Evolutionary conservation across 345 rosid genomes (phyloP), one percentile per base, ranked within the genome.

Genomic region (Eucalyptus cloeziana): DNA sequence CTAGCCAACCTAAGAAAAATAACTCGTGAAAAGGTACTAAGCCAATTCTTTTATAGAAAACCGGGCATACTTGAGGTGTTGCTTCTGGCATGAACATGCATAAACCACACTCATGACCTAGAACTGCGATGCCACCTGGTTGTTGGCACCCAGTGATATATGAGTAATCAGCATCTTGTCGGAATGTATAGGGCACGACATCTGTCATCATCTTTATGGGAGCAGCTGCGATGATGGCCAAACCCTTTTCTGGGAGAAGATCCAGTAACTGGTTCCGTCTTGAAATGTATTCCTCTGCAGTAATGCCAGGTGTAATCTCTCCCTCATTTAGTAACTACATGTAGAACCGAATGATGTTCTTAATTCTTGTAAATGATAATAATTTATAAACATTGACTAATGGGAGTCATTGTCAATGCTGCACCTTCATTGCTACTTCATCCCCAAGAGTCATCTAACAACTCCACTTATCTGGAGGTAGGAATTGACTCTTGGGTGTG

Each of bases 11-110:
- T 40, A 76, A 40, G 47, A 40, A 76, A 86, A 86, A 27, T 58
- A 86, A 50, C 87, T 33, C 6, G 1, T 67, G 44, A 58, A 87
- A n/a, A 87, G 49, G 52, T 62, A 69, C 85, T 60, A 52, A 52
- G 54, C 89, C 87, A 51, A 81, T 44, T 62, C 16, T 21, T 44
- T 44, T 30, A n/a, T 81, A 87, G 43, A 64, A 90, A 86, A 54
- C 33, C 17, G 62, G 76, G 37, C 95, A 91, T 94, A 98, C 99
- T 27, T 95, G 94, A 87, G 90, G 93, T 67, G 96, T 94, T 90
- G 96, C 89, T 93, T 97, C 98, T 3, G 98, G 99, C 99, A 98
- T 97, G 94, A 98, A 98, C 99, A 98, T 98, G 95, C 97, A 98
- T 93, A 98, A 93, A 89, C 99, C 99, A 27, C 40, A 90, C n/a